Evolutionary conservation across 2,329 filamentous ascomycete species (phyloP).

Genomic region (Fusarium citri): DNA sequence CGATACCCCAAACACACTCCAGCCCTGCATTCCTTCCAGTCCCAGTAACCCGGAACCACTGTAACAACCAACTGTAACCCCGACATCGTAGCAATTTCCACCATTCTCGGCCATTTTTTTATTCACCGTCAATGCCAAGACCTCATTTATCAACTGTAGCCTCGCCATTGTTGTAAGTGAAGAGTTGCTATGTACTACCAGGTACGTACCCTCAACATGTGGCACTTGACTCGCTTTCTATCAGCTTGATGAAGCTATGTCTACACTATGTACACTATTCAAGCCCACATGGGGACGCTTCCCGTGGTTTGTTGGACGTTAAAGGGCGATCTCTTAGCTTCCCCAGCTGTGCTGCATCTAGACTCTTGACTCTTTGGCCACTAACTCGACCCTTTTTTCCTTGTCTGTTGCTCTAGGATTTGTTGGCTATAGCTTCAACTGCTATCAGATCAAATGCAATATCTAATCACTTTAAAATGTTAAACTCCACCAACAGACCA

Average conservation of each 20-base stretch:
- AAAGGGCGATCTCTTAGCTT: slow-evolving; percentile 14
- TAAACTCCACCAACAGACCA: slow-evolving; percentile 7
- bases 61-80: neutral
- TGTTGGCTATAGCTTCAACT: neutral
- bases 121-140: slow-evolving; percentile 9
- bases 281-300: slow-evolving; percentile 19
- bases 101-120: neutral
- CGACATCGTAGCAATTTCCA: slow-evolving; percentile 6
- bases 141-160: neutral
- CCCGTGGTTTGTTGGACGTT: slow-evolving; percentile 1
- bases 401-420: neutral
- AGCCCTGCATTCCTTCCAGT: slow-evolving; percentile 23
- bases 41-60: slow-evolving; percentile 26
- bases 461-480: neutral
- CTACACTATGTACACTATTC: slow-evolving; percentile 12
- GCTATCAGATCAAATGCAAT: slow-evolving; percentile 2
- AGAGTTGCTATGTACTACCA: neutral
- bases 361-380: slow-evolving; percentile 8
- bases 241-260: neutral
- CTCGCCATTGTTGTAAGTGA: neutral
- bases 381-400: neutral
- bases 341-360: slow-evolving; percentile 20
- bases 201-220: slow-evolving; percentile 7
- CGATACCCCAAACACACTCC: neutral
- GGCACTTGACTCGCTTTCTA: slow-evolving; percentile 25